phyloP scores from a whole-genome alignment of 2,329 filamentous ascomycete genomes.

The Pyrenophora seminiperda region DNA sequence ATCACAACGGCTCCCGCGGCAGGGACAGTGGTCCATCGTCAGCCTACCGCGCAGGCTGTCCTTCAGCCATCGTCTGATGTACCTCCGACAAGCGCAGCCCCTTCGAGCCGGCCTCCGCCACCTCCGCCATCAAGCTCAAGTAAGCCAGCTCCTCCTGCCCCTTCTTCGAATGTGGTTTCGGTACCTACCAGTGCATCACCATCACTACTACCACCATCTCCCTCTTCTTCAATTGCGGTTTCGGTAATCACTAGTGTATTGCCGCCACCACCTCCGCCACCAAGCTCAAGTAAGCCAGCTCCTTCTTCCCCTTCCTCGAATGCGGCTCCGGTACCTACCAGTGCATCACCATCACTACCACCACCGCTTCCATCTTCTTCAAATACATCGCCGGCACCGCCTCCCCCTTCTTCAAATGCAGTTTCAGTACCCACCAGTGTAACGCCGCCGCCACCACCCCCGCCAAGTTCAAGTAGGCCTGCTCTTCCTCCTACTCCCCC shows the following conservation, averaged over 20 bases:
- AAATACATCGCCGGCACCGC: conserved; percentile 1
- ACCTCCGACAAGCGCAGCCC: conserved; percentile 11
- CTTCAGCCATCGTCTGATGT: neutral
- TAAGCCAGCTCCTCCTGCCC: conserved; percentile 3
- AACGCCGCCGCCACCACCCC: conserved; percentile 15
- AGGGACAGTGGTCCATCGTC: conserved; percentile 3
- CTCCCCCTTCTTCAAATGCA: conserved; percentile 6
- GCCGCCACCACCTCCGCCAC: conserved; percentile 4
- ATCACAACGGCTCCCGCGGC: conserved; percentile 5
- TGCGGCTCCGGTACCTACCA: neutral
- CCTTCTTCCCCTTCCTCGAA: conserved; percentile 5
- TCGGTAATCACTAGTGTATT: conserved; percentile 1
- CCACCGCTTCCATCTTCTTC: neutral
- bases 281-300: conserved; percentile 9
- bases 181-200: conserved; percentile 1
- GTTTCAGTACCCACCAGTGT: neutral
- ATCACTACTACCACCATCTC: conserved; percentile 1
- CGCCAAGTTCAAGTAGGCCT: conserved; percentile 13
- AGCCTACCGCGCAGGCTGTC: neutral
- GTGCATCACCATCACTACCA: conserved; percentile 1
- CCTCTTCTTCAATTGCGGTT: neutral
- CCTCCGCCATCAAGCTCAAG: conserved; percentile 10
- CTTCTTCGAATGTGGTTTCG: conserved; percentile 1
- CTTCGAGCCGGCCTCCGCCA: neutral
- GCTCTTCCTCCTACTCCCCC: conserved; percentile 13